Percentiles rank a stretch among this genome's conserved stretches.
Evolutionary conservation across 768 basidiomycete genomes (phyloP).

Genomic region (Termitomyces sp.): DNA sequence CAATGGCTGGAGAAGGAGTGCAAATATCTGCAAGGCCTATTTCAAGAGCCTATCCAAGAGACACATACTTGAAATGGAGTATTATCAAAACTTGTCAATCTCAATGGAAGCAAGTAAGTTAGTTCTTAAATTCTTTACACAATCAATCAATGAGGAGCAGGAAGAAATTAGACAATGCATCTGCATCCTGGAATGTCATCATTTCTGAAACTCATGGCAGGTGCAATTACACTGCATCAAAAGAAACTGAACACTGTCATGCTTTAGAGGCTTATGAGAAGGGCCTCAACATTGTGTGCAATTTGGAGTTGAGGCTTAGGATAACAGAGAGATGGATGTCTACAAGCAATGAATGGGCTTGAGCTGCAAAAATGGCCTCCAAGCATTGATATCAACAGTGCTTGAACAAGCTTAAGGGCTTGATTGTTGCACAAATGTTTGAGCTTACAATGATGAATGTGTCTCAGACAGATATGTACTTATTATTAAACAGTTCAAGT

Average conservation of each 20-base stretch:
- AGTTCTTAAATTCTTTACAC: rapidly evolving
- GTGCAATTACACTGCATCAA: not conserved
- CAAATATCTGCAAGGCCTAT: not conserved
- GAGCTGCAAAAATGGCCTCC: slow-evolving; percentile 4
- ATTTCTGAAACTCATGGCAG: not conserved
- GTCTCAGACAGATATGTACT: slow-evolving; percentile 20
- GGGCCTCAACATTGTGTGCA: not conserved
- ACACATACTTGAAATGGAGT: no score
- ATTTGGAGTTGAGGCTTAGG: not conserved
- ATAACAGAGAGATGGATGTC: not conserved
- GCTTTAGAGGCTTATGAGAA: no score
- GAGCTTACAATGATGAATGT: slow-evolving; percentile 19
- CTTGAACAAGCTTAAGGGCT: slow-evolving; percentile 17
- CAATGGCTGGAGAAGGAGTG: not conserved
- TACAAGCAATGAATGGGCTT: slow-evolving; percentile 3
- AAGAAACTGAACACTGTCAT: no score
- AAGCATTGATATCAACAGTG: slow-evolving; percentile 11
- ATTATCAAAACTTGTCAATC: not conserved
- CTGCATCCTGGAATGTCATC: not conserved
- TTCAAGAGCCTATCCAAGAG: not conserved
- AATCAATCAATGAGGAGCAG: not conserved
- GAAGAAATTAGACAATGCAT: not conserved
- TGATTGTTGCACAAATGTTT: slow-evolving; percentile 19
- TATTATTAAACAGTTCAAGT: not conserved
- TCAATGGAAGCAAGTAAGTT: not conserved